Evolutionary conservation across 805 yeast species (phyloP).

Genomic region (Yarrowia hollandica): DNA sequence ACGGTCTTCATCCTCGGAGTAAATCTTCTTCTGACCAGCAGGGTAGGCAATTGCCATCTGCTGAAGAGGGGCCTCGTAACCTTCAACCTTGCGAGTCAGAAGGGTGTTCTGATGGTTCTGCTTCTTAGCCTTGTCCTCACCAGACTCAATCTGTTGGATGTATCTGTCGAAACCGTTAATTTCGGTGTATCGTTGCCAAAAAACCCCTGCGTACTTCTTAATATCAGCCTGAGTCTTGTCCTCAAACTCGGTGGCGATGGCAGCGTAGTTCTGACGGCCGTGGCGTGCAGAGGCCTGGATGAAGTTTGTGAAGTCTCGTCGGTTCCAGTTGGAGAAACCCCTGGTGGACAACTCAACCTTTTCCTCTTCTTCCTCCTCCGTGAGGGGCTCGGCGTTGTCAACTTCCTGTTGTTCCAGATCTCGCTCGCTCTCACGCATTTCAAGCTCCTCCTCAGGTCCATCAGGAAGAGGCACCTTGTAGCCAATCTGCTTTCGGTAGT

Average conservation of each 20-base stretch:
- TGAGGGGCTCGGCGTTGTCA: conserved; percentile 72
- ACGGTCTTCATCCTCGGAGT: conserved; percentile 86
- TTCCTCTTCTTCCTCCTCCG: conserved; percentile 70
- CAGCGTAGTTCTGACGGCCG: conserved; percentile 71
- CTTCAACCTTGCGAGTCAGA: conserved; percentile 68
- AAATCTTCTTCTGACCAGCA: conserved; percentile 68
- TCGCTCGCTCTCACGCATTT: conserved; percentile 49
- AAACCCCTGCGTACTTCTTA: conserved; percentile 68
- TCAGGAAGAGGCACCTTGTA: conserved; percentile 59
- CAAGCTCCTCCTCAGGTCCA: conserved; percentile 47
- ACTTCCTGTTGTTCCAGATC: conserved; percentile 66
- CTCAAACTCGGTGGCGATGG: conserved; percentile 73
- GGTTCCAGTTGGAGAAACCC: conserved; percentile 79
- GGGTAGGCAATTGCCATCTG: conserved; percentile 72
- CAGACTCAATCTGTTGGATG: conserved; percentile 76
- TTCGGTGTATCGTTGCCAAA: conserved; percentile 74
- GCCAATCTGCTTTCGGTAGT: conserved; percentile 67
- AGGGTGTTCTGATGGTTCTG: conserved; percentile 72
- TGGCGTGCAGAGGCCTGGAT: conserved; percentile 68
- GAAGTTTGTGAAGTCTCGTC: conserved; percentile 84
- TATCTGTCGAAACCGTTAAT: conserved; percentile 90
- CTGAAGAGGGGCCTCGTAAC: conserved; percentile 70
- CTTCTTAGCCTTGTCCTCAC: conserved; percentile 75
- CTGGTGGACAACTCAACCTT: conserved; percentile 59
- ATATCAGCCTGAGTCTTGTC: conserved; percentile 75